Base-by-base conservation (phyloP, 805 yeast genomes). In the Wickerhamomyces chambardii region DNA sequence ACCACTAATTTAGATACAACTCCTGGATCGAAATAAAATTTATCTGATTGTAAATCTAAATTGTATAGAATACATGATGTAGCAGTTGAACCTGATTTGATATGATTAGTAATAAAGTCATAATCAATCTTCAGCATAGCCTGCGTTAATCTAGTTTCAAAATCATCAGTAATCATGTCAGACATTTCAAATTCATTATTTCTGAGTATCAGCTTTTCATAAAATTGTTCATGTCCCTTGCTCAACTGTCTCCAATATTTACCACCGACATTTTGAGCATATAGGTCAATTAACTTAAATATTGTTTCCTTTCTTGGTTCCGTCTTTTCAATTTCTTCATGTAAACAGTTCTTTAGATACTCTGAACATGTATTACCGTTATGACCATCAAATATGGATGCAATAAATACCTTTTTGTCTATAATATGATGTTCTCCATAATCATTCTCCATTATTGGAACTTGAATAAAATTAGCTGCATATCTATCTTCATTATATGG, bases 331-430 rank as follows among this genome's bases (percentile, higher is more conserved):
- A 72, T 73, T 47, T 55, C 66, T 44, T 50, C 53, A 36, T 67
- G 76, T 22, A 92, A 63, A 36, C 75, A 63, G 4, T 65, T 56
- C 16, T 67, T 59, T 11, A 89, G 61, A 48, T 70, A 82, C 17
- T 63, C 67, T 31, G 87, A 68, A 47, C 95, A 84, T 36, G 78
- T 78, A 17, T 66, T 68, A 17, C 95, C 95, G 7, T 97, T 98
- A 59, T 92, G 98, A 9, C 98, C 98, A 59, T 92, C 98, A 56
- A 84, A 87, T 2, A 92, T 70, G 31, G 75, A 74, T 48, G 84
- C 78, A 44, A 74, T 75, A 59, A 90, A 83, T 15, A 78, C 75
- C 2, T 38, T 29, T 28, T 43, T 43, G 21, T 38, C 17, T 31
- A 48, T 33, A 4, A 28, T 33, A 28, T 43, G 43, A 28, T 38